Evolutionary conservation across 2,329 filamentous ascomycete genomes (phyloP), one percentile per base, ranked within the genome.

Genomic region (Scolecobasidium constrictum): DNA sequence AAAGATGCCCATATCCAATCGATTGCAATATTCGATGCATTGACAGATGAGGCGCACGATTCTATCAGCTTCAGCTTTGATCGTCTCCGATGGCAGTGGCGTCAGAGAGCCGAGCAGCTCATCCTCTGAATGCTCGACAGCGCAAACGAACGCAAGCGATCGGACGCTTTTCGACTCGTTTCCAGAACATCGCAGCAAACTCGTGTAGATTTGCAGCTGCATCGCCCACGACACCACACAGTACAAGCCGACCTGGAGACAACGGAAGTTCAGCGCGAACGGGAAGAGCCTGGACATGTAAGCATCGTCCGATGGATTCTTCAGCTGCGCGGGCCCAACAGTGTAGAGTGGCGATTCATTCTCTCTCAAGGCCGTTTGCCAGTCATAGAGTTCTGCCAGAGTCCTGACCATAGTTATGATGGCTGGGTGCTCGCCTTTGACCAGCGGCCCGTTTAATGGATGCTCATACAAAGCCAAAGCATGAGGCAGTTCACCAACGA

Each of bases 1-100:
- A 7, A 37, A 18, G n/a, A 31, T 15, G 16, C 33, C 34, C 31
- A 36, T 37, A 23, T 35, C 20, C 7, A 22, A 17, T 13, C 23
- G 17, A 6, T 43, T 31, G 33, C 40, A 38, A 15, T 26, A 43
- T 21, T 43, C 40, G 21, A 43, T n/a, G 11, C 19, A 17, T 20
- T 38, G 33, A 23, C 40, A 38, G 12, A 43, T 17, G 17, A 18
- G 15, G 2, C 34, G 40, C 15, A 34, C 33, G 3, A 43, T 13
- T 38, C 23, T 43, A 19, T 43, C 34, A 17, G 40, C 33, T 18
- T 37, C 40, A 4, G 9, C 20, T 15, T 21, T 21, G 34, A 39
- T 43, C 26, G 26, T 31, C n/a, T n/a, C 26, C n/a, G 18, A 22
- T 21, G 16, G 13, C 23, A 43, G 18, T 28, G 40, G 26, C 11